phyloP scores from a whole-genome alignment of 208 protist species.

The Crithidia bombi region DNA sequence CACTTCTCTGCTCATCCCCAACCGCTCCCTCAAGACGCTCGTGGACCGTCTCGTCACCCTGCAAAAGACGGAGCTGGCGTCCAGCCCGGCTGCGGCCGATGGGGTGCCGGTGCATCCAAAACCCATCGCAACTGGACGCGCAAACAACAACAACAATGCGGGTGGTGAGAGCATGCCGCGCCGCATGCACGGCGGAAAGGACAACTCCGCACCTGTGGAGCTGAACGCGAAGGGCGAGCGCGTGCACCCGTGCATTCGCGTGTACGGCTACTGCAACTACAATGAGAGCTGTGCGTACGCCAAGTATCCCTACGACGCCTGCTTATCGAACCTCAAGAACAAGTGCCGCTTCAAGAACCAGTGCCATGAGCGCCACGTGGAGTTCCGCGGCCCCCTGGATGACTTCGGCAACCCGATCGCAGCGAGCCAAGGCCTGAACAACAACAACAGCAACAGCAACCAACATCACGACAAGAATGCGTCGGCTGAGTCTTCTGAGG shows the following conservation, averaged over 20 bases:
- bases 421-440: constrained; percentile 7
- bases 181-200: constrained; percentile 30
- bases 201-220: constrained; percentile 34
- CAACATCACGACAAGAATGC: constrained; percentile 15
- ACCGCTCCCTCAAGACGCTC: constrained; percentile 80
- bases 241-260: constrained; percentile 87
- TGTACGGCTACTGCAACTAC: constrained; percentile 92
- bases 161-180: constrained; percentile 17
- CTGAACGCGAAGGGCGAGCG: constrained; percentile 63
- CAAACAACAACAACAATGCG: constrained; percentile 12
- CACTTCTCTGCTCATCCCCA: constrained; percentile 76
- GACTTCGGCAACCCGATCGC: constrained; percentile 44
- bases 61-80: constrained; percentile 32
- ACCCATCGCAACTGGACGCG: constrained; percentile 16
- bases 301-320: constrained; percentile 88
- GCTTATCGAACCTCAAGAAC: constrained; percentile 88
- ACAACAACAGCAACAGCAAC: constrained; percentile 11
- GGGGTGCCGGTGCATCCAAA: constrained; percentile 14
- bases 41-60: constrained; percentile 63
- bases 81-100: constrained; percentile 9
- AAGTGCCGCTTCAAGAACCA: constrained; percentile 87
- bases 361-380: constrained; percentile 89
- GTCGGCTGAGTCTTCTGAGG: constrained; percentile 19
- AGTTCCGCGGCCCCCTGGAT: constrained; percentile 75
- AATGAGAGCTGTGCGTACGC: constrained; percentile 85